Conservation (phyloP, 805 yeast genomes). For the Yarrowia porcina region DNA sequence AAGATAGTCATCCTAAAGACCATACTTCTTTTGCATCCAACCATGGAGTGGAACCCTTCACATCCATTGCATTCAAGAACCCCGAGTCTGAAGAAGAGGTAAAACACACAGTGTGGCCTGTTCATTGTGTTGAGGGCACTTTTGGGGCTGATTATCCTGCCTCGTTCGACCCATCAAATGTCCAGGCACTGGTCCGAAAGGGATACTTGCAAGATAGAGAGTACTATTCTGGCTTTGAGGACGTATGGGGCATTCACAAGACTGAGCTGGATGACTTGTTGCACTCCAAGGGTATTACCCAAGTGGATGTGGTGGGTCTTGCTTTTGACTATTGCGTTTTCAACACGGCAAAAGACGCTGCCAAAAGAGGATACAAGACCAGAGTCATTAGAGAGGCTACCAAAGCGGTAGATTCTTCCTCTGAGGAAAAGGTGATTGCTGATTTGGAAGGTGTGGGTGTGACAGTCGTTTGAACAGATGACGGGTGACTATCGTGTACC, state of each 20-base stretch:
- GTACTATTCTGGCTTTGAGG: constrained; percentile 83
- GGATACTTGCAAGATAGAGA: constrained; percentile 73
- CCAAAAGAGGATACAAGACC: constrained; percentile 58
- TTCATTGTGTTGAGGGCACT: constrained; percentile 76
- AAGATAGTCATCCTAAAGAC: constrained; percentile 83
- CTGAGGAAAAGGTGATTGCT: background rate
- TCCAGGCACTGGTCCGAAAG: constrained; percentile 55
- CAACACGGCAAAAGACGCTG: constrained; percentile 70
- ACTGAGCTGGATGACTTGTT: constrained; percentile 62
- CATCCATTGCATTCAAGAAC: constrained; percentile 47
- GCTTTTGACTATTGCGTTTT: constrained; percentile 87
- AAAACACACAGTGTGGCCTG: constrained; percentile 70
- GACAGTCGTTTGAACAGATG: too few species aligned
- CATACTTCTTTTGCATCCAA: constrained; percentile 81
- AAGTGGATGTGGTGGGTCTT: constrained; percentile 72
- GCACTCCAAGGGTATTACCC: constrained; percentile 46
- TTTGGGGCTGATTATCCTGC: constrained; percentile 62
- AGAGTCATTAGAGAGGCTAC: constrained; percentile 41
- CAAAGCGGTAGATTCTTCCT: background rate
- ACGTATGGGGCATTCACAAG: constrained; percentile 66
- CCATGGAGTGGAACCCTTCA: constrained; percentile 54
- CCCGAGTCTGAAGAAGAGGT: constrained; percentile 44
- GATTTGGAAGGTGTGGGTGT: background rate
- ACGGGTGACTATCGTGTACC: too few species aligned
- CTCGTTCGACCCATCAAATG: constrained; percentile 42